These are phyloP conservation scores for Trichoderma parareesei DNA, from an alignment of 495 filamentous ascomycete species.

Conservation along the genomic window DNA sequence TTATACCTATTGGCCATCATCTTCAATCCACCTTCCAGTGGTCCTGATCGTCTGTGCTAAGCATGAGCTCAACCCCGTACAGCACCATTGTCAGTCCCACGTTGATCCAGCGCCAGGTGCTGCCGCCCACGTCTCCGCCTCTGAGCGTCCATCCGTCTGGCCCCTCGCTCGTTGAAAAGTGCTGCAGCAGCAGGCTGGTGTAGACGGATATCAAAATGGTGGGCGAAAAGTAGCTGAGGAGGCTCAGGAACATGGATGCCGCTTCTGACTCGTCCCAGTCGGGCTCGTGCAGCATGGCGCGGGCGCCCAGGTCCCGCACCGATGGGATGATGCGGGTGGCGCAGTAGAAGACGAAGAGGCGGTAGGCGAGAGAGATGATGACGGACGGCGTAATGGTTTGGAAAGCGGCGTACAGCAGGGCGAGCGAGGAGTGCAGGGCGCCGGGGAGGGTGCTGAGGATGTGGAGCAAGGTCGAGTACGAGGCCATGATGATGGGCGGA, in stretches of 20 bases:
- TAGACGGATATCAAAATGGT: conserved; percentile 91
- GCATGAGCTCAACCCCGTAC: conserved; percentile 80
- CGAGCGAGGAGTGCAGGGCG: conserved; percentile 74
- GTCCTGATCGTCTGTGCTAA: conserved; percentile 70
- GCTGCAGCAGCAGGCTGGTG: conserved; percentile 92
- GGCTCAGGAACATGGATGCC: conserved; percentile 65
- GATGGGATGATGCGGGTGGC: conserved; percentile 95
- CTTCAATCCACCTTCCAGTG: conserved; percentile 92
- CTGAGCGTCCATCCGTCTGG: conserved; percentile 81
- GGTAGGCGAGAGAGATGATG: conserved; percentile 86
- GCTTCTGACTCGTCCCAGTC: conserved; percentile 77
- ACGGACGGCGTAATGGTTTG: conserved; percentile 92
- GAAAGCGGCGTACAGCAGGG: conserved; percentile 80
- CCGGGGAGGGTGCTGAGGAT: conserved; percentile 75
- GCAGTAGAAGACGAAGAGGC: conserved; percentile 87
- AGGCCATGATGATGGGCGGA: conserved; percentile 97
- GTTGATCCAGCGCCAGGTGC: conserved; percentile 90
- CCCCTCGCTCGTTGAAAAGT: conserved; percentile 64
- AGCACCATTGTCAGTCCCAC: conserved; percentile 76
- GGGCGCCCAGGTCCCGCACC: conserved; percentile 74
- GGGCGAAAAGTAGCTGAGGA: conserved; percentile 87
- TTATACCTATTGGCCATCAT: neutral
- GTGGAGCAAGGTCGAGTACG: conserved; percentile 82
- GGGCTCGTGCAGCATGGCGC: conserved; percentile 73
- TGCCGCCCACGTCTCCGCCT: conserved; percentile 69